phyloP scores from a whole-genome alignment of 2,329 filamentous ascomycete genomes.

The Botryotinia globosa region DNA sequence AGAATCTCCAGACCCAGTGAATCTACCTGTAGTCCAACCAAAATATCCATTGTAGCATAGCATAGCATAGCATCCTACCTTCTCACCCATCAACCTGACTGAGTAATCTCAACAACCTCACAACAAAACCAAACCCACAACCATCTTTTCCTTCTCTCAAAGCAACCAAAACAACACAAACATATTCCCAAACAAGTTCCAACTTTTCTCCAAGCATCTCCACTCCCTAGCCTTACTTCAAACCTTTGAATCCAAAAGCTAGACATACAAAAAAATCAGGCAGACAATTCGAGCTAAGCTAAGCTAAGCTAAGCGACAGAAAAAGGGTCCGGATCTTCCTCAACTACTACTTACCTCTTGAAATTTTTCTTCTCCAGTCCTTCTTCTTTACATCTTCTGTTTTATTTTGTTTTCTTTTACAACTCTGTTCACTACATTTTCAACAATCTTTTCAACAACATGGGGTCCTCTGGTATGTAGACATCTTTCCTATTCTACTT shows the following conservation, averaged over 20 bases:
- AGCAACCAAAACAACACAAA: background rate
- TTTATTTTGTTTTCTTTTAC: background rate
- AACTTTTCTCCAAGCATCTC: background rate
- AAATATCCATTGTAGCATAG: background rate
- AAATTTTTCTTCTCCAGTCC: background rate
- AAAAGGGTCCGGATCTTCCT: slow-evolving; percentile 3
- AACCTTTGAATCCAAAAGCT: background rate
- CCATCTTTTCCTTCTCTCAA: background rate
- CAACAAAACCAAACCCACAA: background rate
- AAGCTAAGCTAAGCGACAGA: slow-evolving; percentile 3
- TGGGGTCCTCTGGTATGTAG: background rate
- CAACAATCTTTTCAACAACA: background rate
- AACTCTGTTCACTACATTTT: background rate
- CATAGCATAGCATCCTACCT: background rate
- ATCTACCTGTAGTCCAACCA: background rate
- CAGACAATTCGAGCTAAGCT: background rate
- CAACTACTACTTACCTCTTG: background rate
- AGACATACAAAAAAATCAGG: background rate
- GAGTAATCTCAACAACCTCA: background rate
- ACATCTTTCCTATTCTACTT: background rate
- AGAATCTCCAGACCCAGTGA: background rate
- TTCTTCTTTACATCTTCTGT: background rate
- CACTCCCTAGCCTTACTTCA: background rate
- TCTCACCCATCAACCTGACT: too few relatives aligned
- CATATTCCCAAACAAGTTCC: background rate